phyloP scores from a whole-genome alignment of 129 eudicot genomes.

The Flaveria robusta region DNA sequence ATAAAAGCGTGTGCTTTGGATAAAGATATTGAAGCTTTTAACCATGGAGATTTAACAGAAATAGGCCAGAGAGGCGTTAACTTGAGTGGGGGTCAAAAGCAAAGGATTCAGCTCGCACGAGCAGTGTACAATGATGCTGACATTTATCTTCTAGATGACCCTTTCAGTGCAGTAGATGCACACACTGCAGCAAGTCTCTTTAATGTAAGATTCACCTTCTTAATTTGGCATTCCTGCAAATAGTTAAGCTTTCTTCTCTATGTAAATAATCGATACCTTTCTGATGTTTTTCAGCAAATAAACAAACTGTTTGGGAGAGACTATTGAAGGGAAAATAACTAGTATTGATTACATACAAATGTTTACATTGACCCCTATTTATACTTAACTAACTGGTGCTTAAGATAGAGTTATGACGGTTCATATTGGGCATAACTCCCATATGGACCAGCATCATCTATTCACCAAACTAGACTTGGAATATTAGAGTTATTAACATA shows the following conservation, averaged over 20 bases:
- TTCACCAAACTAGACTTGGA: too few relatives aligned
- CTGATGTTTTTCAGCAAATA: too few relatives aligned
- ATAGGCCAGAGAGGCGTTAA: constrained; percentile 86
- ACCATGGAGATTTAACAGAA: constrained; percentile 79
- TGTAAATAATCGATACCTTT: neutral
- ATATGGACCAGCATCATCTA: too few relatives aligned
- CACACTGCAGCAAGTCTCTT: constrained; percentile 83
- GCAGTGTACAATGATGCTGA: constrained; percentile 85
- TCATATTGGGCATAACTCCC: too few relatives aligned
- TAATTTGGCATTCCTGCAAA: constrained; percentile 3
- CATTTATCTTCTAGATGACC: constrained; percentile 84
- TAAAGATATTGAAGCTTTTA: constrained; percentile 63
- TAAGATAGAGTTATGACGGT: too few relatives aligned
- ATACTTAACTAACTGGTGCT: too few relatives aligned
- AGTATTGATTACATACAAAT: too few relatives aligned
- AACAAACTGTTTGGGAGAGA: neutral
- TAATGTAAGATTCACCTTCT: constrained; percentile 44
- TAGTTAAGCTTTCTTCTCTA: neutral
- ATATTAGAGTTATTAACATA: too few relatives aligned
- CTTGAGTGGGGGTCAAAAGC: constrained; percentile 92
- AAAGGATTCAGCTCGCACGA: constrained; percentile 84
- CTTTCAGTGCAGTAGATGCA: constrained; percentile 93
- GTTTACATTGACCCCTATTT: too few relatives aligned
- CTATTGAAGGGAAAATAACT: too few relatives aligned
- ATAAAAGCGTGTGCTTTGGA: constrained; percentile 69